These are phyloP conservation scores for Amborella trichopoda DNA, from an alignment of 164 flowering plant genomes.

Conservation along the genomic window DNA sequence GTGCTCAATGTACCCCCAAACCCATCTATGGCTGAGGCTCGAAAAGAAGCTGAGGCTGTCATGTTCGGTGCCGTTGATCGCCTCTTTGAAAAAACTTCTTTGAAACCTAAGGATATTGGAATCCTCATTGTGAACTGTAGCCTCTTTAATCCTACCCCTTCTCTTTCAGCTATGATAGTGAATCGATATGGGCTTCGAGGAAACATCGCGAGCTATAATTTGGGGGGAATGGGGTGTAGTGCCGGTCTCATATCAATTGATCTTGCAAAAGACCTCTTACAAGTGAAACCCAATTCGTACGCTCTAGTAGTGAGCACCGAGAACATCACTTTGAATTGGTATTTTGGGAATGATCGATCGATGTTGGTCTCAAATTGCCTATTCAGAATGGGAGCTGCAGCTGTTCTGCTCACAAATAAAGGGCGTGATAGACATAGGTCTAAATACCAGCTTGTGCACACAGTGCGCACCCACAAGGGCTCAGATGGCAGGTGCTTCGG, in stretches of 20 bases:
- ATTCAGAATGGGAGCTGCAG: conserved; percentile 32
- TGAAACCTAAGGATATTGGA: conserved; percentile 28
- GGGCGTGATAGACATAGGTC: conserved; percentile 15
- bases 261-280: conserved; percentile 28
- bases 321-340: conserved; percentile 37
- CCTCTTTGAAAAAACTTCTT: conserved; percentile 14
- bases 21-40: conserved; percentile 19
- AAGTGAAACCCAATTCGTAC: conserved; percentile 20
- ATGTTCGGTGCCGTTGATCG: conserved; percentile 28
- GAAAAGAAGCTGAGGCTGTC: conserved; percentile 27
- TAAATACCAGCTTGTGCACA: conserved; percentile 29
- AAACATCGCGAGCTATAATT: conserved; percentile 23
- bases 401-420: conserved; percentile 30
- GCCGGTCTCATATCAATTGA: conserved; percentile 38
- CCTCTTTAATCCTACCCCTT: conserved; percentile 34
- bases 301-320: conserved; percentile 39
- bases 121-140: conserved; percentile 34
- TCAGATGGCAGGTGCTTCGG: conserved; percentile 25
- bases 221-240: conserved; percentile 46
- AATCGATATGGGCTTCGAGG: conserved; percentile 35
- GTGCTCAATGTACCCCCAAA: conserved; percentile 18
- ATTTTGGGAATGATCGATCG: conserved; percentile 30
- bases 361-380: conserved; percentile 39
- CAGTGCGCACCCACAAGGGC: conserved; percentile 30
- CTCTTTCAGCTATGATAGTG: conserved; percentile 34